Evolutionary conservation across 1,139 yeast species (phyloP).

Genomic region (Hyphopichia burtonii): DNA sequence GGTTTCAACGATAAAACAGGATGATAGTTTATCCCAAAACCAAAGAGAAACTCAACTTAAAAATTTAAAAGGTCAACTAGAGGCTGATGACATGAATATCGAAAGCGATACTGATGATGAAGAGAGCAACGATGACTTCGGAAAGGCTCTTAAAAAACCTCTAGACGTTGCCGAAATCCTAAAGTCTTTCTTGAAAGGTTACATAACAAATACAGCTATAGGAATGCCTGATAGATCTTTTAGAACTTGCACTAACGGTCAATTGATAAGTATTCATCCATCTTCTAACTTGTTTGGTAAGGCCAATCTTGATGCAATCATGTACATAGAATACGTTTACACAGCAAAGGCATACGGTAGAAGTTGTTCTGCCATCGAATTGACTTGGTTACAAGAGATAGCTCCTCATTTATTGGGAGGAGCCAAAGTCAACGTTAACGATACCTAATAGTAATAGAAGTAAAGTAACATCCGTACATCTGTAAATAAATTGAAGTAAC

Average conservation of each 20-base stretch:
- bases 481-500: too few relatives aligned
- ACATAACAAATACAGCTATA: slow-evolving; percentile 80
- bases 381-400: slow-evolving; percentile 83
- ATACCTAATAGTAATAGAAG: too few relatives aligned
- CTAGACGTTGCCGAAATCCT: slow-evolving; percentile 61
- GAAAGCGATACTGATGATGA: slow-evolving; percentile 24
- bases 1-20: slow-evolving; percentile 44
- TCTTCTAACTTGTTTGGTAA: slow-evolving; percentile 85
- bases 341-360: slow-evolving; percentile 94
- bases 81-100: slow-evolving; percentile 15
- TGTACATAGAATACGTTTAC: slow-evolving; percentile 93
- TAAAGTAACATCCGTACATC: neutral
- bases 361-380: slow-evolving; percentile 77
- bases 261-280: slow-evolving; percentile 85
- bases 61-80: slow-evolving; percentile 27
- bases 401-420: slow-evolving; percentile 68
- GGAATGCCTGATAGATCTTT: slow-evolving; percentile 95
- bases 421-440: slow-evolving; percentile 28
- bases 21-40: slow-evolving; percentile 26
- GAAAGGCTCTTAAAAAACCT: slow-evolving; percentile 15
- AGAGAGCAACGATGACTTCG: slow-evolving; percentile 13
- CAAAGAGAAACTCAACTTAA: slow-evolving; percentile 29
- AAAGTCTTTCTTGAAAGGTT: slow-evolving; percentile 81
- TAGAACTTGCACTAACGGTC: slow-evolving; percentile 79
- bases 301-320: slow-evolving; percentile 73